These are phyloP conservation scores for Omphalotus guepiniiformis DNA, from an alignment of 768 basidiomycete genomes.

Conservation along the genomic window DNA sequence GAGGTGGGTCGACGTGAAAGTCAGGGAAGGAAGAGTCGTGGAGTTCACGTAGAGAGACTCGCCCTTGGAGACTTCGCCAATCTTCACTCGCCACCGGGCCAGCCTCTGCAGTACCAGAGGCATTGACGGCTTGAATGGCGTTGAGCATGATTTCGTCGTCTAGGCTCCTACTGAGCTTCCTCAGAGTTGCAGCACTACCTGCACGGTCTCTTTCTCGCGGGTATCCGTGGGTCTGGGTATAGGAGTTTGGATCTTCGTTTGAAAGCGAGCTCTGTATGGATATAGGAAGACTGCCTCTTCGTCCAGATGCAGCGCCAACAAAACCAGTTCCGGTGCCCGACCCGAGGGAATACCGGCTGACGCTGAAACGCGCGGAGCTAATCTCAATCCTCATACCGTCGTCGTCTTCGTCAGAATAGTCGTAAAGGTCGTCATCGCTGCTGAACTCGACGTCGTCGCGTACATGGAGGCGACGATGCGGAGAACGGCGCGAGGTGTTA, in stretches of 20 bases:
- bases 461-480: neutral
- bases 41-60: too few species aligned
- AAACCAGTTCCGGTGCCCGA: neutral
- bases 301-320: conserved; percentile 11
- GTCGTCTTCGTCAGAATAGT: conserved; percentile 30
- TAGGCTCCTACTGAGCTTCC: conserved; percentile 57
- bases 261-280: too few species aligned
- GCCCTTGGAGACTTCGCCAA: too few species aligned
- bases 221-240: conserved; percentile 16
- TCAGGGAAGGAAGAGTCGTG: neutral
- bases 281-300: conserved; percentile 62
- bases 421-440: conserved; percentile 44
- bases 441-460: conserved; percentile 31
- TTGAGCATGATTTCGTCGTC: conserved; percentile 39
- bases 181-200: conserved; percentile 53
- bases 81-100: too few species aligned
- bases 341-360: conserved; percentile 13
- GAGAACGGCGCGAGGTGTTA: conserved; percentile 10
- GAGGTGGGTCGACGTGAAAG: neutral
- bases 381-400: conserved; percentile 40
- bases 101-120: too few species aligned
- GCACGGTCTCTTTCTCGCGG: conserved; percentile 50
- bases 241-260: conserved; percentile 47
- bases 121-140: conserved; percentile 8
- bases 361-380: conserved; percentile 31